A percentile compares a stretch with the other conserved stretches of the same genome.
Evolutionary conservation across 2,329 filamentous ascomycete genomes (phyloP).

Genomic region (Domatiomyces catenatus): DNA sequence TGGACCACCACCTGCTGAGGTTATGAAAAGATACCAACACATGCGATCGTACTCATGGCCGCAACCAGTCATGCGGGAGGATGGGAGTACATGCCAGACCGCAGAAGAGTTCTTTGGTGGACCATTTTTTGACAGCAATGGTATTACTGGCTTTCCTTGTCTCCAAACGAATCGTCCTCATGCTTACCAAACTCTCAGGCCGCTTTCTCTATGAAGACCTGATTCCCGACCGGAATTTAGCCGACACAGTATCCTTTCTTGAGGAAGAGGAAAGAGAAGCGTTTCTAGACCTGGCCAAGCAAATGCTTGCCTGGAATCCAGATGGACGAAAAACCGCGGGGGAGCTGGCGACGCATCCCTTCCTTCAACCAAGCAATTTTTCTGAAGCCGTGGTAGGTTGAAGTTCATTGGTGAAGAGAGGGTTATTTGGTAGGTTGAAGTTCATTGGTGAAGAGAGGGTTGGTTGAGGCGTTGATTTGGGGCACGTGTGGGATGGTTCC

Average conservation of each 20-base stretch:
- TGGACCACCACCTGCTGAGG: background rate
- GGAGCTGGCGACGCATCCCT: background rate
- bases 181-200: background rate
- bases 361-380: background rate
- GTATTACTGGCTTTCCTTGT: background rate
- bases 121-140: background rate
- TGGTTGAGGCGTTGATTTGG: too few species aligned
- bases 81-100: background rate
- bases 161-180: background rate
- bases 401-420: too few species aligned
- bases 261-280: background rate
- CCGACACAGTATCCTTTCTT: background rate
- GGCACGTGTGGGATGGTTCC: too few species aligned
- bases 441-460: too few species aligned
- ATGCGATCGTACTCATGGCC: background rate
- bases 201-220: background rate
- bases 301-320: background rate
- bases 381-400: too few species aligned
- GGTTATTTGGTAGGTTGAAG: too few species aligned
- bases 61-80: background rate
- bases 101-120: background rate
- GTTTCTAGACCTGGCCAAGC: background rate
- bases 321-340: background rate
- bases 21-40: slow-evolving; percentile 1
- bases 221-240: background rate